Evolutionary conservation across 1,284 basidiomycete species (phyloP).

Genomic region (Ustilago xerochloae): DNA sequence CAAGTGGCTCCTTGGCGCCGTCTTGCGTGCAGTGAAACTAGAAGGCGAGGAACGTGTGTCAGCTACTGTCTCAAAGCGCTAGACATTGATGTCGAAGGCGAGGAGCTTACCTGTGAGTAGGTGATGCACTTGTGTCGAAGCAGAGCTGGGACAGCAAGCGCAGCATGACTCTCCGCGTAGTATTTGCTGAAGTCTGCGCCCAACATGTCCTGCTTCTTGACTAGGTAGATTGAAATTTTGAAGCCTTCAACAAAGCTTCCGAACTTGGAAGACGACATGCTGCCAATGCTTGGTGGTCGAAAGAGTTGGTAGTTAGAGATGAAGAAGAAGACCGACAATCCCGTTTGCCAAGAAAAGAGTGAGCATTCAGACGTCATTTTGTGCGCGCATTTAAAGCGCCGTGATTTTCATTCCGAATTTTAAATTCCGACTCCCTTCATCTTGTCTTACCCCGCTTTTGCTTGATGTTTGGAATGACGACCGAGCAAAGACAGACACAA

Average conservation of each 20-base stretch:
- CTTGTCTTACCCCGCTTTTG: too few relatives aligned
- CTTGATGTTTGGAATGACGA: too few relatives aligned
- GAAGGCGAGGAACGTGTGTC: too few relatives aligned
- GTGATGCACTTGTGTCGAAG: conserved; percentile 21
- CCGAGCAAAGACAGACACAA: too few relatives aligned
- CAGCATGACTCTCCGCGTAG: conserved; percentile 17
- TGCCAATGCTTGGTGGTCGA: not conserved
- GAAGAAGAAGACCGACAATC: too few relatives aligned
- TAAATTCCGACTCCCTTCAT: too few relatives aligned
- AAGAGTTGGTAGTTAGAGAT: not conserved
- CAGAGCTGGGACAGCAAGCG: conserved; percentile 11
- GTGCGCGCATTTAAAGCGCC: too few relatives aligned
- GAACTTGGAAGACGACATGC: conserved; percentile 1
- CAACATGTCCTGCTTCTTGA: conserved; percentile 17
- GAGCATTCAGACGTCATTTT: too few relatives aligned
- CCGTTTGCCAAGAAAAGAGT: too few relatives aligned
- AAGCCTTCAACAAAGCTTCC: conserved; percentile 3
- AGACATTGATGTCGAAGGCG: not conserved
- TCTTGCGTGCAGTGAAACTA: conserved; percentile 21
- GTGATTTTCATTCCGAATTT: too few relatives aligned
- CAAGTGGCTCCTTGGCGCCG: conserved; percentile 3
- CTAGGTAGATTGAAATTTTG: conserved; percentile 24
- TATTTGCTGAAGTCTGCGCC: conserved; percentile 21
- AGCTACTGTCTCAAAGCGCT: too few relatives aligned
- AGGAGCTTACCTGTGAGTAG: conserved; percentile 18